Evolutionary conservation across 2,329 filamentous ascomycete species (phyloP), one percentile per base, ranked within the genome.

Genomic region (Colletotrichum eremochloae): DNA sequence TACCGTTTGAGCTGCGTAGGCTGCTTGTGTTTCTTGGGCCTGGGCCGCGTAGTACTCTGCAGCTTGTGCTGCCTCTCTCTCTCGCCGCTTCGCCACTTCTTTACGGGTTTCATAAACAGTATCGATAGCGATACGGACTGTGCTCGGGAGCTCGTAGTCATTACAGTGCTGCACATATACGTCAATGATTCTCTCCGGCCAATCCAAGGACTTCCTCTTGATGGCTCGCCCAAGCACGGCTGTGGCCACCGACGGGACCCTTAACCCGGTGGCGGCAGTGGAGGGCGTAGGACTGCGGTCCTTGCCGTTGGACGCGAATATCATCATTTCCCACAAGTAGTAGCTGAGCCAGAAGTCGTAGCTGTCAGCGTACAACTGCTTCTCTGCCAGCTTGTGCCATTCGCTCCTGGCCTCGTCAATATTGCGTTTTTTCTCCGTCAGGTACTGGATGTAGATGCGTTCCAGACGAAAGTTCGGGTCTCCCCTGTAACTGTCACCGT

Each of bases 331-430:
- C 93, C 95, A 98, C 65, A 92, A 87, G 82, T 98, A 98, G 81
- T 94, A 98, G 55, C 92, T 91, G 67, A 95, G 87, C 96, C 96
- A 99, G 80, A 98, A 98, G 77, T 97, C 94, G 78, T 95, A 95
- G 76, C 91, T 95, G 76, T 94, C 90, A 40, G 91, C 91, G 68
- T 94, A 84, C 4, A 90, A 90, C 24, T 88, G 86, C n/a, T 89
- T 84, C 31, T 89, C 80, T 4, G 86, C 88, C 40, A 98, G 86
- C 24, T 89, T 89, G 75, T 93, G 90, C 91, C 94, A 98, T 60
- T 93, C 89, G 20, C 88, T 87, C 50, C 96, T 90, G 2, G 96
- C 96, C 68, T 92, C 92, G 29, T 94, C 90, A 64, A 94, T 85
- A 52, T 93, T 92, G 36, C 91, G 91, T 75, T 94, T 94, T 76